Percentiles rank a stretch among this genome's conserved stretches.
Evolutionary conservation across 2,329 filamentous ascomycete genomes (phyloP).

Genomic region (Magnaporthiopsis incrustans): DNA sequence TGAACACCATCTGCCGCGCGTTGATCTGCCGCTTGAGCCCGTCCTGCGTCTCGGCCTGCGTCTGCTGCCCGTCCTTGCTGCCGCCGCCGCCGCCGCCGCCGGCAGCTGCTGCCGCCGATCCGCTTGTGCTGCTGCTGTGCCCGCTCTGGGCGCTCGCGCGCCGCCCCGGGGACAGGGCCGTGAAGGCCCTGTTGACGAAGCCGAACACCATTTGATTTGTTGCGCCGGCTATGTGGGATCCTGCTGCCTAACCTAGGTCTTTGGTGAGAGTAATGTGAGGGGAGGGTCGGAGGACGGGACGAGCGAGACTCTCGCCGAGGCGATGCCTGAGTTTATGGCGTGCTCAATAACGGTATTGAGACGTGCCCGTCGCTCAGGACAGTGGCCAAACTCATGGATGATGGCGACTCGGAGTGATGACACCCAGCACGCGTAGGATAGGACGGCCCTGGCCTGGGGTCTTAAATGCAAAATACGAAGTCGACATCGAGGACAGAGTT

Average conservation of each 20-base stretch:
- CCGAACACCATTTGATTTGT: neutral
- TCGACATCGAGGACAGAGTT: neutral
- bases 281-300: neutral
- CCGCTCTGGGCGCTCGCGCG: neutral
- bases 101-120: too few species aligned
- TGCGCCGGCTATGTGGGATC: too few species aligned
- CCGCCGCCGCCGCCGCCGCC: conserved; percentile 22
- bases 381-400: neutral
- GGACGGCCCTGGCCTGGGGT: too few species aligned
- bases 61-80: too few species aligned
- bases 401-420: neutral
- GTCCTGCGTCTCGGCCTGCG: conserved; percentile 43
- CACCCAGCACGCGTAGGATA: neutral
- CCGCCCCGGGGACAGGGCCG: neutral
- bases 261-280: too few species aligned
- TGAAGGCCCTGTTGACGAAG: neutral
- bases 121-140: neutral
- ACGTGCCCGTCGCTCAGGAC: too few species aligned
- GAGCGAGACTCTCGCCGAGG: neutral
- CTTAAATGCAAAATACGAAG: neutral
- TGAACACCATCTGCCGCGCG: conserved; percentile 59
- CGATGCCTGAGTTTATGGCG: neutral
- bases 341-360: neutral
- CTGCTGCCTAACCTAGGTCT: too few species aligned
- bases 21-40: conserved; percentile 63